Evolutionary conservation across 2,329 filamentous ascomycete species (phyloP).

Genomic region (Dactylonectria estremocensis): DNA sequence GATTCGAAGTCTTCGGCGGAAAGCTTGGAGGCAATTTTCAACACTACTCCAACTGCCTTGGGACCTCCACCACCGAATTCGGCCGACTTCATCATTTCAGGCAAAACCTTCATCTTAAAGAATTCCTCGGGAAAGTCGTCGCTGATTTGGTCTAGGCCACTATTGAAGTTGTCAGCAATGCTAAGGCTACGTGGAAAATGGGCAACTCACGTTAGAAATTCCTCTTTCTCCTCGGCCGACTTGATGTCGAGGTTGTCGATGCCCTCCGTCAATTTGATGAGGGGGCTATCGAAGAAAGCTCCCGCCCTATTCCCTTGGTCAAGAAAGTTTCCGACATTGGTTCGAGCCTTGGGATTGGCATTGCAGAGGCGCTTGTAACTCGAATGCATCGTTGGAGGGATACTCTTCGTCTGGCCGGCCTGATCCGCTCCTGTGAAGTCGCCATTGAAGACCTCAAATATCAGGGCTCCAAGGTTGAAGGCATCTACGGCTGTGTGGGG

Average conservation of each 20-base stretch:
- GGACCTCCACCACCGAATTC: slow-evolving; percentile 97
- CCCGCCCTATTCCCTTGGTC: slow-evolving; percentile 88
- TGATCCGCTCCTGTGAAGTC: slow-evolving; percentile 83
- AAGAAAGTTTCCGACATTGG: slow-evolving; percentile 88
- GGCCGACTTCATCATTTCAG: slow-evolving; percentile 97
- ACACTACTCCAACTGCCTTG: slow-evolving; percentile 88
- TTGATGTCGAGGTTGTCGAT: slow-evolving; percentile 95
- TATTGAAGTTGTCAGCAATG: slow-evolving; percentile 55
- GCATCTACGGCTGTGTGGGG: slow-evolving; percentile 88
- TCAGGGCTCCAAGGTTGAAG: slow-evolving; percentile 86
- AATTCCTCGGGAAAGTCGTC: slow-evolving; percentile 98
- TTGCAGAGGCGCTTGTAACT: slow-evolving; percentile 93
- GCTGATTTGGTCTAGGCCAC: slow-evolving; percentile 85
- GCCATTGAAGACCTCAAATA: slow-evolving; percentile 94
- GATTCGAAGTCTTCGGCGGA: slow-evolving; percentile 90
- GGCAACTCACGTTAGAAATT: slow-evolving; percentile 78
- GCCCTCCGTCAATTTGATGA: slow-evolving; percentile 93
- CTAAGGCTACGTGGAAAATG: no score
- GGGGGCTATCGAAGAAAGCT: slow-evolving; percentile 91
- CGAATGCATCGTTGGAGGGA: slow-evolving; percentile 90
- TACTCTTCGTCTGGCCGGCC: slow-evolving; percentile 85
- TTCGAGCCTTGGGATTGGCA: slow-evolving; percentile 88
- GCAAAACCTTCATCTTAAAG: slow-evolving; percentile 96
- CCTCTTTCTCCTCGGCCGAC: slow-evolving; percentile 84
- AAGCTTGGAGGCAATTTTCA: slow-evolving; percentile 92